Base-by-base conservation (phyloP, 2,329 filamentous ascomycete genomes). In the Helicocarpus griseus region DNA sequence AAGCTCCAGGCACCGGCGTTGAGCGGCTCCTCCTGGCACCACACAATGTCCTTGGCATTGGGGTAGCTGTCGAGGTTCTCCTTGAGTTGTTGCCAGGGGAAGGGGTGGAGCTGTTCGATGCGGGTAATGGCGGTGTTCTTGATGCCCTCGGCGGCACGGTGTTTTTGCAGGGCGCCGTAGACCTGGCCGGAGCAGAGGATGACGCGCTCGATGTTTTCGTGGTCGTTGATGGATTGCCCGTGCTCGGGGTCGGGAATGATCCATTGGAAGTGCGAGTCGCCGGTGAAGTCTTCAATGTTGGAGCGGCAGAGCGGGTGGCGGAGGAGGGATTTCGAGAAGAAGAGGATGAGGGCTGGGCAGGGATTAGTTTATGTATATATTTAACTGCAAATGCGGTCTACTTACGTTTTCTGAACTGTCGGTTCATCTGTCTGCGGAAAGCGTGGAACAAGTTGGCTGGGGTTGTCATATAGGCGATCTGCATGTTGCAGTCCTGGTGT, bases 401-500 rank as follows among this genome's bases (percentile, higher is more conserved):
- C 87, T 82, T 79, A 93, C 88, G 93, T 79, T 98, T 98, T 75
- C 93, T 84, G 86, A 98, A 98, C 69, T 98, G 91, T 65, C 93
- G 83, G 79, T 97, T 90, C 84, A 98, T 95, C 76, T 98, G 93
- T 72, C 93, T 83, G 69, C 93, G 87, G 57, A 98, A 81, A 60
- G 93, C 84, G 73, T 98, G 93, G 85, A 98, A 98, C 68, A 94
- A 72, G 73, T 98, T 98, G 58, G 91, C 81, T 26, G 93, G 93
- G 44, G 86, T 87, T n/a, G 93, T 98, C 82, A 94, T 90, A 78
- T 93, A 95, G 51, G 85, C 89, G 68, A 98, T 86, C 76, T 98
- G 93, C 83, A 98, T 95, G 77, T 98, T 98, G 79, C 89, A 95
- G 75, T 98, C 93, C 76, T 98, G 93, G 77, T 98, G 93, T 73